phyloP scores from a whole-genome alignment of 2,329 filamentous ascomycete species.

The Neopestalotiopsis rosae region DNA sequence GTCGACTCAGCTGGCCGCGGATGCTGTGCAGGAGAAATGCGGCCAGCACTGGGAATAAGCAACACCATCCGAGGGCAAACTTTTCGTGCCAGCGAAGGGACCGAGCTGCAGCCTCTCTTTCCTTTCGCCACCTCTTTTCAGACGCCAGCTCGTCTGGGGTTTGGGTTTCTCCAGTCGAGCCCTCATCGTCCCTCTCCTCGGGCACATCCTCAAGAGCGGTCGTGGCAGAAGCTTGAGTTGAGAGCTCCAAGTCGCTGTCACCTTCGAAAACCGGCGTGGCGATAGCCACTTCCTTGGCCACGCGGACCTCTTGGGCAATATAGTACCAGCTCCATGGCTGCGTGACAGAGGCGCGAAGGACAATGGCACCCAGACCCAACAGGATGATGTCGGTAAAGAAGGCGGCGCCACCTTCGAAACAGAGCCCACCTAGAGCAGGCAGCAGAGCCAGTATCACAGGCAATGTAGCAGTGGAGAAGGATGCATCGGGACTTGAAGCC shows the following conservation, averaged over 20 bases:
- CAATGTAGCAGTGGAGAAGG: slow-evolving; percentile 77
- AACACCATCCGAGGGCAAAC: slow-evolving; percentile 77
- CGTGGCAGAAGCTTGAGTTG: slow-evolving; percentile 22
- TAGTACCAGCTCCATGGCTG: slow-evolving; percentile 88
- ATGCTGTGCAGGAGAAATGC: slow-evolving; percentile 85
- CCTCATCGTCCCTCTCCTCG: slow-evolving; percentile 44
- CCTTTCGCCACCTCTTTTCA: slow-evolving; percentile 28
- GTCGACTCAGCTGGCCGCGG: slow-evolving; percentile 78
- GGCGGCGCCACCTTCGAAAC: slow-evolving; percentile 84
- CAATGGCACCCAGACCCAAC: slow-evolving; percentile 78
- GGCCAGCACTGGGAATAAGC: slow-evolving; percentile 77
- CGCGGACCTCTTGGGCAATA: slow-evolving; percentile 68
- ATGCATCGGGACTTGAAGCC: slow-evolving; percentile 51
- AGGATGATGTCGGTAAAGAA: slow-evolving; percentile 87
- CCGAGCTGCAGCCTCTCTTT: slow-evolving; percentile 49
- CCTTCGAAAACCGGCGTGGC: slow-evolving; percentile 48
- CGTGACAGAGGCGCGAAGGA: slow-evolving; percentile 90
- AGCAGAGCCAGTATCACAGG: slow-evolving; percentile 84
- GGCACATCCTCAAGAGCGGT: slow-evolving; percentile 48
- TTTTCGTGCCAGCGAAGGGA: slow-evolving; percentile 80
- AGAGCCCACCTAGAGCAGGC: slow-evolving; percentile 81
- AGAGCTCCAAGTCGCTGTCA: slow-evolving; percentile 47
- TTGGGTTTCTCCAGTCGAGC: slow-evolving; percentile 11
- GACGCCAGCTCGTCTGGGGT: slow-evolving; percentile 8
- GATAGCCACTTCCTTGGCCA: slow-evolving; percentile 50